Conservation (phyloP, 2,329 filamentous ascomycete species). For the Gaeumannomyces tritici region DNA sequence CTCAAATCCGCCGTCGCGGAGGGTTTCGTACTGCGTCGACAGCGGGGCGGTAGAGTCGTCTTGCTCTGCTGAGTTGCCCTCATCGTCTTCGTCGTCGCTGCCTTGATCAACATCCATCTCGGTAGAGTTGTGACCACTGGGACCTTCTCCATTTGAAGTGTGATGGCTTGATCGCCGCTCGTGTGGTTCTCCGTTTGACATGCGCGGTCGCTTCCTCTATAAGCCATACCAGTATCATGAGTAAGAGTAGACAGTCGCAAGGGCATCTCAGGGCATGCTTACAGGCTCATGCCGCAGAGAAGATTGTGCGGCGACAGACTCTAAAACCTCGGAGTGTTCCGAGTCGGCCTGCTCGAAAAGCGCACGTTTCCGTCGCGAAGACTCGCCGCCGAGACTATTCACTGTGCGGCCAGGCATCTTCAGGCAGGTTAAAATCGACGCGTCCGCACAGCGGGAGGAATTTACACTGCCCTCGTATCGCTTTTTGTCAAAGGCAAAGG, state of each 20-base stretch:
- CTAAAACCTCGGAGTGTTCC: constrained; percentile 20
- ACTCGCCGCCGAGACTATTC: constrained; percentile 13
- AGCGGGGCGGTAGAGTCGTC: constrained; percentile 26
- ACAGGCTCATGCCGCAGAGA: constrained; percentile 28
- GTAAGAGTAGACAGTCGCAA: not conserved
- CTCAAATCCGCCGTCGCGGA: constrained; percentile 48
- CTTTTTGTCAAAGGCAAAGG: not conserved
- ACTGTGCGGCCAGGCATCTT: constrained; percentile 19
- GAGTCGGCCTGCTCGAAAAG: constrained; percentile 23
- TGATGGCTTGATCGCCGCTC: not conserved
- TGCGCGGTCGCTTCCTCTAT: constrained; percentile 15
- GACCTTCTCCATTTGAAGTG: not conserved
- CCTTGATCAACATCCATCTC: not conserved
- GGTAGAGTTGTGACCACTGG: not conserved
- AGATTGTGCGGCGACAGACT: constrained; percentile 30
- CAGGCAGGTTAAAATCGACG: not conserved
- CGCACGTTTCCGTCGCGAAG: constrained; percentile 29
- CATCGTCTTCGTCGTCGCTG: not conserved
- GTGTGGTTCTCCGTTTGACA: not conserved
- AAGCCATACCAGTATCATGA: not conserved
- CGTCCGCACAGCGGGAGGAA: not conserved
- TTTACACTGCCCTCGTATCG: too few relatives aligned
- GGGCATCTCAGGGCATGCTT: constrained; percentile 11
- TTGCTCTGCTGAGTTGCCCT: constrained; percentile 6
- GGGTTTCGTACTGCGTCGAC: constrained; percentile 51